These are phyloP conservation scores for Amanita rubescens DNA, from an alignment of 768 basidiomycete species.

Conservation along the genomic window DNA sequence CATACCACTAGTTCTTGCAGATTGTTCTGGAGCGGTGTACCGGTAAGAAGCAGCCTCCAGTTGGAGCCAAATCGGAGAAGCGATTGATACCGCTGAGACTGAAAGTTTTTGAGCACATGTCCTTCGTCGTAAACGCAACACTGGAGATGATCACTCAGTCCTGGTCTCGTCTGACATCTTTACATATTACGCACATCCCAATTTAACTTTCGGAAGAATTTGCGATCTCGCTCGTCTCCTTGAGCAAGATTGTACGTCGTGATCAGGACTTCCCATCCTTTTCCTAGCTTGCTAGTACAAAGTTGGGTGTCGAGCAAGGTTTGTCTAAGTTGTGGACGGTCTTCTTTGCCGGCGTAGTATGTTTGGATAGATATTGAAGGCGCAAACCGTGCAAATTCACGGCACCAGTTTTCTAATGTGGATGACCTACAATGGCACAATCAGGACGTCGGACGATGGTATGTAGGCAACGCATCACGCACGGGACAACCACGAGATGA, in stretches of 20 bases:
- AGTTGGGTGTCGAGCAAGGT: conserved; percentile 58
- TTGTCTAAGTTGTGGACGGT: conserved; percentile 66
- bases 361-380: conserved; percentile 80
- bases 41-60: conserved; percentile 91
- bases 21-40: conserved; percentile 92
- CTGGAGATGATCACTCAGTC: conserved; percentile 34
- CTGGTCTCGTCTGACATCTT: background rate
- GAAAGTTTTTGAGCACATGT: conserved; percentile 94
- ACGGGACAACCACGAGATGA: conserved; percentile 95
- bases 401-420: conserved; percentile 96
- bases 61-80: conserved; percentile 77
- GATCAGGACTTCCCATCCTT: conserved; percentile 87
- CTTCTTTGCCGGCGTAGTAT: conserved; percentile 91
- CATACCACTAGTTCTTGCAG: conserved; percentile 83
- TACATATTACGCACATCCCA: conserved; percentile 71
- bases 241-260: conserved; percentile 95
- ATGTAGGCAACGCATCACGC: conserved; percentile 25
- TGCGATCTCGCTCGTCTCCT: conserved; percentile 83
- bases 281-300: conserved; percentile 35
- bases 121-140: conserved; percentile 96
- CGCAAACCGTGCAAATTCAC: conserved; percentile 90
- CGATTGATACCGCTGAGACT: conserved; percentile 92
- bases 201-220: conserved; percentile 84
- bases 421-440: conserved; percentile 56
- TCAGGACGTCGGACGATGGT: conserved; percentile 5